phyloP scores from a whole-genome alignment of 106 monocot species.

The Allium fistulosum region DNA sequence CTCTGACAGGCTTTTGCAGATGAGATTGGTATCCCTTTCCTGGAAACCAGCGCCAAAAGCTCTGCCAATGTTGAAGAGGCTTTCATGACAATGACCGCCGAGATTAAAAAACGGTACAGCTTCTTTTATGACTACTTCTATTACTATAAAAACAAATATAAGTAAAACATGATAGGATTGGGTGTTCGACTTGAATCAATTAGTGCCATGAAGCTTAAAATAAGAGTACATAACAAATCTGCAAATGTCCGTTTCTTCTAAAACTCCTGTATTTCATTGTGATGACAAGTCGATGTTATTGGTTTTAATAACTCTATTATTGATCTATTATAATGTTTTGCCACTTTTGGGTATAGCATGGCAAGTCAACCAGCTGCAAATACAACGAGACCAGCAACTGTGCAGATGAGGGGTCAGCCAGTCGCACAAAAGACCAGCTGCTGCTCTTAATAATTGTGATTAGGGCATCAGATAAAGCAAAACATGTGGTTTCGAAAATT shows the following conservation, averaged over 20 bases:
- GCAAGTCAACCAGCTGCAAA: constrained; percentile 8
- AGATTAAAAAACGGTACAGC: constrained; percentile 43
- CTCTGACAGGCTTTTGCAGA: constrained; percentile 42
- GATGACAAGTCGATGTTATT: neutral
- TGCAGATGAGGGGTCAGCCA: constrained; percentile 11
- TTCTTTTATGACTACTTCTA: neutral
- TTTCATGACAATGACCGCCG: constrained; percentile 55
- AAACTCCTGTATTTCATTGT: neutral
- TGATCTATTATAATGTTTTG: too few species aligned
- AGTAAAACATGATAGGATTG: neutral
- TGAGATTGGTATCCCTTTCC: constrained; percentile 53
- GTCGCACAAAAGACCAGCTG: constrained; percentile 12
- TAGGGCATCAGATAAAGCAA: too few species aligned
- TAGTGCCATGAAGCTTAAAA: neutral
- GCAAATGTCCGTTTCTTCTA: neutral
- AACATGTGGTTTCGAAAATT: too few species aligned
- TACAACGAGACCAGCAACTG: constrained; percentile 1
- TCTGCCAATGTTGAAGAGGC: constrained; percentile 54
- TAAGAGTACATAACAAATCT: neutral
- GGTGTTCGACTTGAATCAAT: neutral
- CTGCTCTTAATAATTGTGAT: constrained; percentile 4
- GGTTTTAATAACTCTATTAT: too few species aligned
- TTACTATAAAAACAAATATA: neutral
- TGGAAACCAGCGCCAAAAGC: constrained; percentile 59
- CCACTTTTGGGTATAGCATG: neutral